Percentiles rank a stretch among this genome's conserved stretches.
These are phyloP conservation scores for Hordeum pubiflorum DNA, from an alignment of 202 grass and related monocot species.

Conservation along the genomic window DNA sequence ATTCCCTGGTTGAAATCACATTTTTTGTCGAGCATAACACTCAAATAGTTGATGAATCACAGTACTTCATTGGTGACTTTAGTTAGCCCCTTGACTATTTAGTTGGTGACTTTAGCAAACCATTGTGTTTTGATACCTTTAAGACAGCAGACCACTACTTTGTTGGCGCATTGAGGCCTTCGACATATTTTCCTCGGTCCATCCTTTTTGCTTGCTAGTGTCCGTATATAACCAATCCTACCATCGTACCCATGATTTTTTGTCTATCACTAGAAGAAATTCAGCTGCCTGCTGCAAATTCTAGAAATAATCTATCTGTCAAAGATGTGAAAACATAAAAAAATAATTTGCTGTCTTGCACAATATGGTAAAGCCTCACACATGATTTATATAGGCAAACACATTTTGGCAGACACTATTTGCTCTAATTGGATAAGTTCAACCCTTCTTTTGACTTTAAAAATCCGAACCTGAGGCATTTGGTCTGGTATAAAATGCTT, in stretches of 20 bases:
- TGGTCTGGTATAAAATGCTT: background rate
- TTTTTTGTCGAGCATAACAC: background rate
- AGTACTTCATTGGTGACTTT: background rate
- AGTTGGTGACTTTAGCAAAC: background rate
- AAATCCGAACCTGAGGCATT: background rate
- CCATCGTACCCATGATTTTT: background rate
- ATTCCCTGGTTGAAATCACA: constrained; percentile 7
- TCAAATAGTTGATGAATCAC: background rate
- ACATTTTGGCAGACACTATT: background rate
- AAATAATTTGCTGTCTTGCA: background rate
- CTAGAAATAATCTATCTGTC: background rate
- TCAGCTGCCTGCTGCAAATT: constrained; percentile 4
- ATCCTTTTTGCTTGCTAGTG: background rate
- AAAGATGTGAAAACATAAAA: background rate
- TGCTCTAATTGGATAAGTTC: constrained; percentile 9
- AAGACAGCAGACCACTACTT: background rate
- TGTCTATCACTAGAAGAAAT: background rate
- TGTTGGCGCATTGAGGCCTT: background rate
- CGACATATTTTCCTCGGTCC: background rate
- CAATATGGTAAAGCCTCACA: background rate
- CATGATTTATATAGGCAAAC: background rate
- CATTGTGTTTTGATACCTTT: background rate
- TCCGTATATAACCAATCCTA: background rate
- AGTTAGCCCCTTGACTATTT: background rate
- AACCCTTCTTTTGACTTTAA: background rate